Base-by-base conservation (phyloP, 108 stramenopile genomes). In the Poteriospumella lacustris region DNA sequence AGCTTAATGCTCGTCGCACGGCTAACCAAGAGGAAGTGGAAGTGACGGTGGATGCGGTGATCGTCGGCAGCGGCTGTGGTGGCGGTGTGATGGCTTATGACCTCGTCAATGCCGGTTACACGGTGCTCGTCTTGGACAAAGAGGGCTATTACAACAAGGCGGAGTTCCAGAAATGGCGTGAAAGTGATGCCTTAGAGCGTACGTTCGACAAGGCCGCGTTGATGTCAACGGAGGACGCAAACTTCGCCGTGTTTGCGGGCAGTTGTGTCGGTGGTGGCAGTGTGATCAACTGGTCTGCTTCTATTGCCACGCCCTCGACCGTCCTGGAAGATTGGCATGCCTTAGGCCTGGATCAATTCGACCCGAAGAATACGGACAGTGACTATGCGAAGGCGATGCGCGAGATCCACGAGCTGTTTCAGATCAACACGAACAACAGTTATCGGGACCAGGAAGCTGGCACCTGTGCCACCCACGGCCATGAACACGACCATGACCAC, bases 31-130 rank as follows among this genome's bases (percentile, higher is more conserved):
- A n/a, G n/a, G n/a, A n/a, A n/a, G n/a, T n/a, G n/a, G n/a, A n/a
- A n/a, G n/a, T n/a, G n/a, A n/a, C n/a, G n/a, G 60, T 33, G 42
- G 88, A 89, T 59, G 84, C 86, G 2, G 83, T 89, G 5, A 80
- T 89, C 36, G 85, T 89, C 5, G 88, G 88, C 26, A 87, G 86
- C 2, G 88, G 88, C 26, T 72, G 82, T 1, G 87, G 85, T 15
- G 87, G 88, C 26, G 81, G 84, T 9, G 82, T 83, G 24, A 78
- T 86, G 19, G 87, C 87, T 2, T 52, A 56, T 3, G 75, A 68
- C 15, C 79, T 87, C 12, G 79, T 84, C n/a, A 39, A 80, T 28
- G 68, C 72, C 12, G 89, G 87, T 19, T 83, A 84, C 31, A 64
- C 62, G 28, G 87, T 88, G 38, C 43, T 86, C 29, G 84, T 90